Evolutionary conservation across 2,329 filamentous ascomycete species (phyloP), one percentile per base, ranked within the genome.

Genomic region (Fusarium vanettenii): DNA sequence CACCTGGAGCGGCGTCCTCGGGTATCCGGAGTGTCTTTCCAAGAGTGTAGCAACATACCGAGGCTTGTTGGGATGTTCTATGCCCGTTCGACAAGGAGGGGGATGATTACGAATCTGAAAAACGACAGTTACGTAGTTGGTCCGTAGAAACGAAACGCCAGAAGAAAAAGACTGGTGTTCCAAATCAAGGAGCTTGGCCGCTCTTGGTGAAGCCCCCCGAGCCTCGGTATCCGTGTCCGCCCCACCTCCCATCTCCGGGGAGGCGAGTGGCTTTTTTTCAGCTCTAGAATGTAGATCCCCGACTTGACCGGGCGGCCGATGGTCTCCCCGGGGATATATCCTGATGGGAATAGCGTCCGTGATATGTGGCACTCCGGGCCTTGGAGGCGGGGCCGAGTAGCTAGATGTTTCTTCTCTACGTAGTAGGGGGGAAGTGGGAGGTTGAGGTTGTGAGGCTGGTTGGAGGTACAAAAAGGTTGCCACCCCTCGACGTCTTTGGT

Each of bases 311-410:
- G 72, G 72, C 72, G 64, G 71, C 56, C 56, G 35, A 57, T 65
- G 52, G 57, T 31, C 63, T 59, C 45, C 27, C 67, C 76, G 76
- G 76, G 64, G 77, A 73, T 79, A 66, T 79, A 25, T 74, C 77
- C 77, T 22, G 67, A 79, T 73, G 70, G 72, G 75, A 75, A 74
- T 79, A 73, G 76, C 75, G 74, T 65, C 67, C 70, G 71, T 66
- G 56, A 55, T 43, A 65, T 64, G 67, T 68, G 68, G 70, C 60
- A 70, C 64, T 39, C 59, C 61, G 64, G 33, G 33, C 29, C 25
- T 35, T 39, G 43, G 6, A 56, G 31, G 52, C n/a, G 52, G 52
- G 29, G 52, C 52, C 52, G 52, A 37, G 29, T 37, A 35, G 16
- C 31, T 35, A 35, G 52, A 57, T 37, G 29, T 33, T 22, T 35